These are phyloP conservation scores for Pichia eremophila DNA, from an alignment of 805 yeast species.

Conservation along the genomic window DNA sequence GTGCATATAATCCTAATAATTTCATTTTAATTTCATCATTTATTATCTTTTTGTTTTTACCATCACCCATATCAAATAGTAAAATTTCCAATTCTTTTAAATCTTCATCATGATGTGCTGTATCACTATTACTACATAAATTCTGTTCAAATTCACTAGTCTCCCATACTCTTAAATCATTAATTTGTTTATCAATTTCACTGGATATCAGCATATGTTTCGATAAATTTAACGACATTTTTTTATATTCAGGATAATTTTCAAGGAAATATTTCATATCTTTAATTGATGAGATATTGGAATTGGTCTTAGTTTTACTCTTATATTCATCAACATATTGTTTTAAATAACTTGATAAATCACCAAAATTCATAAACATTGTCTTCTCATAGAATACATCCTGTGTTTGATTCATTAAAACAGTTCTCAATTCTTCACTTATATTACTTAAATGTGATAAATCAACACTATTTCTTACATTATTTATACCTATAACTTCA, in stretches of 20 bases:
- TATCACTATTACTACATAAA: slow-evolving; percentile 51
- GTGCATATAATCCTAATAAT: slow-evolving; percentile 61
- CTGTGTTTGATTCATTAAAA: slow-evolving; percentile 56
- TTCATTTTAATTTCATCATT: slow-evolving; percentile 48
- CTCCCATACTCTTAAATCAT: slow-evolving; percentile 60
- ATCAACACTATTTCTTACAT: slow-evolving; percentile 58
- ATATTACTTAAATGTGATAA: slow-evolving; percentile 47
- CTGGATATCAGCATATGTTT: slow-evolving; percentile 88
- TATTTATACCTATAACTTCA: slow-evolving; percentile 73
- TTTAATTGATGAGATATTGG: slow-evolving; percentile 64
- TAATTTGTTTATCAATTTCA: slow-evolving; percentile 72
- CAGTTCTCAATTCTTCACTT: slow-evolving; percentile 48
- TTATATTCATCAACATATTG: slow-evolving; percentile 78
- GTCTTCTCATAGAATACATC: slow-evolving; percentile 74
- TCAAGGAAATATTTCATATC: slow-evolving; percentile 90
- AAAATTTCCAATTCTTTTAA: slow-evolving; percentile 45
- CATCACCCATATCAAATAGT: slow-evolving; percentile 29
- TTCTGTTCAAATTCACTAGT: slow-evolving; percentile 87
- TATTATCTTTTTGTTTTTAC: slow-evolving; percentile 24
- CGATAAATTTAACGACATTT: slow-evolving; percentile 76
- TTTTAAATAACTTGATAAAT: slow-evolving; percentile 80
- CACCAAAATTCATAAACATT: slow-evolving; percentile 90
- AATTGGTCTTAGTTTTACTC: slow-evolving; percentile 63
- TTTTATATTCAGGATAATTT: slow-evolving; percentile 88
- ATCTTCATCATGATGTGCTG: slow-evolving; percentile 38